A percentile compares a stretch with the other conserved stretches of the same genome.
Evolutionary conservation across 192 early-diverging fungal species (phyloP).

Genomic region (Entomortierella beljakovae): DNA sequence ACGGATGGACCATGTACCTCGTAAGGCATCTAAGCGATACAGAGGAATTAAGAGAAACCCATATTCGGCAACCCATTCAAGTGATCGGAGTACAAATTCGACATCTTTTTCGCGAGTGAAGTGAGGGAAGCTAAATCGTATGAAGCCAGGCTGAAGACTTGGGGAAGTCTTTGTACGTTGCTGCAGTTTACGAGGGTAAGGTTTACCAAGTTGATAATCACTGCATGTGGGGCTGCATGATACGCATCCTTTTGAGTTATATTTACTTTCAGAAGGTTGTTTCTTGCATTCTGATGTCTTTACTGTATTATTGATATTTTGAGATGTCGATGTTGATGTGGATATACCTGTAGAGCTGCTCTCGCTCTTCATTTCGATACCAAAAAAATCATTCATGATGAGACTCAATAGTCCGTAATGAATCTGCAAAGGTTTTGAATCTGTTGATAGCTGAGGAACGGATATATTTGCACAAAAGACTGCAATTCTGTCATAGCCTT

Average conservation of each 20-base stretch:
- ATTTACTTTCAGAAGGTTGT: slow-evolving; percentile 9
- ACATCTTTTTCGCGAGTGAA: slow-evolving; percentile 53
- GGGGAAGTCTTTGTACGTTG: slow-evolving; percentile 13
- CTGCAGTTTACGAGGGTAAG: background rate
- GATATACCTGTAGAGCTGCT: no score
- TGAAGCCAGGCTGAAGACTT: slow-evolving; percentile 35
- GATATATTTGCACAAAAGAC: slow-evolving; percentile 27
- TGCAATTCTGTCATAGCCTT: slow-evolving; percentile 11
- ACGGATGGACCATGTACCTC: slow-evolving; percentile 39
- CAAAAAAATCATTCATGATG: slow-evolving; percentile 59
- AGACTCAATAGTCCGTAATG: slow-evolving; percentile 50
- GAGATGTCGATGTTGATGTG: no score
- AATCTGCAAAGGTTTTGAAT: slow-evolving; percentile 18
- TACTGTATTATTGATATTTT: no score
- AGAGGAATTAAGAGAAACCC: slow-evolving; percentile 43
- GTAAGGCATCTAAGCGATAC: slow-evolving; percentile 22
- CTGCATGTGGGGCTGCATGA: no score
- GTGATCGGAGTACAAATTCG: slow-evolving; percentile 54
- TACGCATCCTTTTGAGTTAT: background rate
- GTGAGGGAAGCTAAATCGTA: slow-evolving; percentile 56
- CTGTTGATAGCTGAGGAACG: background rate
- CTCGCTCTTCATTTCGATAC: slow-evolving; percentile 54
- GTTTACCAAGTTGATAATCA: no score
- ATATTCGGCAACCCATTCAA: slow-evolving; percentile 53
- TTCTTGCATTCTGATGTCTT: no score